Base-by-base conservation (phyloP, 441 rosid species). In the Rhodomyrtus psidioides region DNA sequence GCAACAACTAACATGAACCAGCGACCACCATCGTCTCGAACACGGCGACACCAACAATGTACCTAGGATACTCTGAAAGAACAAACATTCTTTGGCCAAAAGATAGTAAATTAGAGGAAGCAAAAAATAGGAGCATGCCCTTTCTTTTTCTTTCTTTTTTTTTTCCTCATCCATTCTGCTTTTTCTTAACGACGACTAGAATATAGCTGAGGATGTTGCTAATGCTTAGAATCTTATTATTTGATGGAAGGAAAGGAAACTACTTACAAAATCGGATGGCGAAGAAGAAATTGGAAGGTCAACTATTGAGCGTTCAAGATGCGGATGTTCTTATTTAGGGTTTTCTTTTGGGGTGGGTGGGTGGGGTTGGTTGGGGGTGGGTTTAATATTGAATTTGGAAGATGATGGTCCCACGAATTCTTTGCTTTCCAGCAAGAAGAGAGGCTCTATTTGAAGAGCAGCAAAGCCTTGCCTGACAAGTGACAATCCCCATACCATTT, bases 1-100 rank as follows among this genome's bases (percentile, higher is more conserved):
- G 70, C 87, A 83, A 30, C 59, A 84, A 87, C 88, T 65, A 70
- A 82, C 85, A 44, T 27, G 75, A 88, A 84, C 84, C 84, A 88
- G 42, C 89, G 24, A 34, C 62, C 28, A 82, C 55, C 86, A 10
- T 58, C 65, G 46, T 82, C 83, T 16, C 16, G 23, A 51, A 4
- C 58, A 2, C 17, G 59, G 39, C 58, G 49, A 53, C 17, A 9
- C 16, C 57, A 53, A 28, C 30, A 26, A 42, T 44, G 19, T 10
- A n/a, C 53, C 24, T 27, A 12, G 82, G 28, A 70, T 16, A 60
- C 76, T 65, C 26, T 46, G 5, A 46, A 59, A 83, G 55, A 19
- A 12, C 7, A 84, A 53, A 70, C 83, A 84, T 83, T 82, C 85
- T 30, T 51, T 34, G 49, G 34, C 56, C 81, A 56, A 83, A 85